Evolutionary conservation across 208 protist genomes (phyloP), one percentile per base, ranked within the genome.

Genomic region (Trypanosoma caninum): DNA sequence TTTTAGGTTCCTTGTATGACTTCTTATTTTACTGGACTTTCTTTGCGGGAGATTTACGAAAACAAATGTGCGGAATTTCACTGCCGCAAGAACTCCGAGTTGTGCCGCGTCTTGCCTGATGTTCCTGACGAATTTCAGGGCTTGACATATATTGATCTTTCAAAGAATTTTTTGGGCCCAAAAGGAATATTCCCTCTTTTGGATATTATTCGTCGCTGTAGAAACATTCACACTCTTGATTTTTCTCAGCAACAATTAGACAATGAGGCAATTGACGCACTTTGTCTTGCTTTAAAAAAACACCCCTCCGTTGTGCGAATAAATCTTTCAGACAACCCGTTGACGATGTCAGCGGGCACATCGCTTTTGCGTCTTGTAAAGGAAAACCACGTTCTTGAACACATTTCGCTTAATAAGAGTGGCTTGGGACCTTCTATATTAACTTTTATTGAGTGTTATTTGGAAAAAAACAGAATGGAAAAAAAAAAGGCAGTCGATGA

Each of bases 81-180:
- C 18, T 90, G 83, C 52, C 79, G 80, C 18, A 68, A 65, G 22
- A 95, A 95, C 61, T 88, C 78, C 1, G 60, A 52, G 0, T 27
- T 95, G 22, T 46, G 58, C 27, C 53, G 62, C 30, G 3, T 71
- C 31, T 76, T 96, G 10, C 80, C 82, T 0, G 69, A 80, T 34
- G 77, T 59, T 1, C 87, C 87, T 0, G 82, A 88, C 44, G 79
- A 90, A 22, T 91, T 91, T 46, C 13, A 77, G 7, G 61, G 58
- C 14, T 47, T 89, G 3, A 76, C 52, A 2, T 44, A 69, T 14
- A 65, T 97, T 23, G 91, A 97, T 44, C 40, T 97, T 4, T 89
- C 82, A 1, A 82, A 76, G 20, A 97, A 97, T 71, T 94, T 93
- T 63, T 18, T 97, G 0, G 91, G 88, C 20, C 78, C 76, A 25